Base-by-base conservation (phyloP, 2,329 filamentous ascomycete genomes). In the Paramyrothecium sp. region DNA sequence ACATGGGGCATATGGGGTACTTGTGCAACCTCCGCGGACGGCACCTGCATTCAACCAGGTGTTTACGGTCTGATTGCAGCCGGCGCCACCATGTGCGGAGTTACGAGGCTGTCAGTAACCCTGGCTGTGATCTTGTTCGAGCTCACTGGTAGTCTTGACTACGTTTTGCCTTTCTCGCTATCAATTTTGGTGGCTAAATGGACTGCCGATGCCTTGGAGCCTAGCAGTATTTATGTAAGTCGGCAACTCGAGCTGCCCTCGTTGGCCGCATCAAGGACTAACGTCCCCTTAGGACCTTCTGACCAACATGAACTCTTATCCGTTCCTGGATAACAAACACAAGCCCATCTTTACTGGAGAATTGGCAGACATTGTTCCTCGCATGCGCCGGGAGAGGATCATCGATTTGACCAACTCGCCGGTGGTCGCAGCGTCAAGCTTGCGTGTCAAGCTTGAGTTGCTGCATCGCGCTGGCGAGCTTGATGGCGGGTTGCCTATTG, bases 81-180 rank as follows among this genome's bases (percentile, higher is more conserved):
- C 48, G 95, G 95, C 17, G 92, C 95, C 2, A 97, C 94, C 33
- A 98, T 99, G 95, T 98, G 94, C 64, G 95, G 95, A 53, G 95
- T 98, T 2, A 99, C 95, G 2, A 85, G 95, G 53, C 77, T 99
- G 2, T 97, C 93, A 0, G 91, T 99, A 21, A 98, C 95, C 0
- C 80, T 99, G 10, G 93, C 92, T 0, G 92, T 98, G 67, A 98
- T 99, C 59, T 79, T 98, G 1, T 98, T 99, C 65, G 95, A 99
- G 72, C 80, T 99, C 38, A 99, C 95, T 0, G 95, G 95, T 56
- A 97, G 92, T 70, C 80, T 98, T 52, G 91, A 98, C 71, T 96
- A 98, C 67, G 95, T 99, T 3, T 78, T 99, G 12, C 95, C 95
- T 0, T 98, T 98, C 72, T 97, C 93, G 0, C 78, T 99, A 10